phyloP scores from a whole-genome alignment of 176 grass and related monocot species.

The Rhynchospora pubera region DNA sequence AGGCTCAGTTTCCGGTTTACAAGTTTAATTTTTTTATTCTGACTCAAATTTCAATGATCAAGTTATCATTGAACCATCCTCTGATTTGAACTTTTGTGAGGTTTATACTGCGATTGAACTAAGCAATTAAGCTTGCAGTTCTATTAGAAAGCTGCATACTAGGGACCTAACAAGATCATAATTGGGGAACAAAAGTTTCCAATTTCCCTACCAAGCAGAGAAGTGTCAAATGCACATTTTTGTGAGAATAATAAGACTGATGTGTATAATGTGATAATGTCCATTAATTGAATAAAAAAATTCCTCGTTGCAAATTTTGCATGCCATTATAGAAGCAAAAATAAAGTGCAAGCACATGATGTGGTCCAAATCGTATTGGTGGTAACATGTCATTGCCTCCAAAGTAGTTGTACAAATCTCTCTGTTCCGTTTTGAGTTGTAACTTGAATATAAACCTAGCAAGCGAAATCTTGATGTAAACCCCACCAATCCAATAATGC shows the following conservation, averaged over 20 bases:
- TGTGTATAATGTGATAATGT: neutral
- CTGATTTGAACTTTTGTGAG: neutral
- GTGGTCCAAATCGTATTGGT: neutral
- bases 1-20: neutral
- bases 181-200: neutral
- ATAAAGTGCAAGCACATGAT: neutral
- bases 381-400: neutral
- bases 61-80: neutral
- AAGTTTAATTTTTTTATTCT: neutral
- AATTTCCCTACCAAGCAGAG: neutral
- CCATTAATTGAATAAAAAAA: neutral
- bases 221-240: neutral
- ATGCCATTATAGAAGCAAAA: neutral
- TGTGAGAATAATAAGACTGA: neutral
- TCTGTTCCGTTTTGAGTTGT: neutral
- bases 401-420: neutral
- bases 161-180: neutral
- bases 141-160: neutral
- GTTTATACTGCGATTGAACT: neutral
- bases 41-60: neutral
- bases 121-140: neutral
- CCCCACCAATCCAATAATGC: constrained; percentile 3
- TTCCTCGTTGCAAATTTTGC: neutral
- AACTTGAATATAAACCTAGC: neutral
- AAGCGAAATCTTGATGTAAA: neutral